Conservation (phyloP, 164 flowering plant species). For the Kingdonia uniflora region DNA sequence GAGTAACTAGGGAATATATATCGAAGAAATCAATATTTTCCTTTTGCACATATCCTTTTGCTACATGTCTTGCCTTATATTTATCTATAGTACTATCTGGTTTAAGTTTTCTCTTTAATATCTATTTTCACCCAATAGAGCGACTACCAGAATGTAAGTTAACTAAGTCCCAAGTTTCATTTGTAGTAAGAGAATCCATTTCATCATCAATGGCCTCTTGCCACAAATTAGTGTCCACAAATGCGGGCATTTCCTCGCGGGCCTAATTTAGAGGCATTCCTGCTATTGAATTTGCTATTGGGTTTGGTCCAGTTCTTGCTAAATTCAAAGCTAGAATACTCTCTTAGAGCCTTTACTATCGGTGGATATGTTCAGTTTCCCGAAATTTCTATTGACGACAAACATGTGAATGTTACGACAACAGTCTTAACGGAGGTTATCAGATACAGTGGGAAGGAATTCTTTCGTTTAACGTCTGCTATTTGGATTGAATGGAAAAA, state of each 20-base stretch:
- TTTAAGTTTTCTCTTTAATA: too few species aligned
- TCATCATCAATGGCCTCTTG: too few species aligned
- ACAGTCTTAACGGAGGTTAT: slow-evolving; percentile 45
- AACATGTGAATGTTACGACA: slow-evolving; percentile 58
- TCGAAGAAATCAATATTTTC: too few species aligned
- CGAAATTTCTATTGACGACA: slow-evolving; percentile 66
- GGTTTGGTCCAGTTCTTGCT: slow-evolving; percentile 95
- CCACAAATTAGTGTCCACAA: too few species aligned
- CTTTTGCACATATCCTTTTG: too few species aligned
- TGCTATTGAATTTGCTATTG: slow-evolving; percentile 94
- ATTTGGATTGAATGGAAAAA: slow-evolving; percentile 57
- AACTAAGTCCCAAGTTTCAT: too few species aligned
- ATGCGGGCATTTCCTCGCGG: slow-evolving; percentile 88
- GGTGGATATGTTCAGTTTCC: slow-evolving; percentile 98
- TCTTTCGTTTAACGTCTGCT: slow-evolving; percentile 53
- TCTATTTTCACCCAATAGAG: too few species aligned
- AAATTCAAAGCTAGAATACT: slow-evolving; percentile 89
- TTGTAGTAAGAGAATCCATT: too few species aligned
- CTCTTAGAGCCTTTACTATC: slow-evolving; percentile 90
- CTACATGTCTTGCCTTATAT: too few species aligned
- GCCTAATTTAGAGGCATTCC: slow-evolving; percentile 90
- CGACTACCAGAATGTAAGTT: too few species aligned
- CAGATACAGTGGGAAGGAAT: slow-evolving; percentile 49
- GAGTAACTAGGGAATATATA: too few species aligned
- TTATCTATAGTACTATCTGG: too few species aligned